Conservation (phyloP, 495 filamentous ascomycete genomes). For the Penicillium arizonense region DNA sequence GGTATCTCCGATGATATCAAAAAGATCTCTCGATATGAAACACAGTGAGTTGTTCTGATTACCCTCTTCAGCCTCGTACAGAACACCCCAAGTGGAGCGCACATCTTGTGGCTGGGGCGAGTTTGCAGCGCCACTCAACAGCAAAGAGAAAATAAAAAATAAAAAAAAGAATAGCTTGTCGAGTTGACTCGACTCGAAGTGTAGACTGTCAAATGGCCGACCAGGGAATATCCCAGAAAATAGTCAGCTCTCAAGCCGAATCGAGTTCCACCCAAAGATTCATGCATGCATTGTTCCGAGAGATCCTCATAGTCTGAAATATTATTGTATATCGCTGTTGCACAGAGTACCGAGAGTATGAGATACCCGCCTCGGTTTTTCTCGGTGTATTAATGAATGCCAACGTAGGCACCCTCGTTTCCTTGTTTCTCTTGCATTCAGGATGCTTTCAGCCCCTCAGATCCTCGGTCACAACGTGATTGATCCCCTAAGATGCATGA, state of each 20-base stretch:
- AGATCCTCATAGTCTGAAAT: constrained; percentile 14
- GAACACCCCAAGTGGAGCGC: constrained; percentile 3
- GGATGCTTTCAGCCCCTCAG: constrained; percentile 2
- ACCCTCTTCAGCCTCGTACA: constrained; percentile 20
- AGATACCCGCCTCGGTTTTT: no score
- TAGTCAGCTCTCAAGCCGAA: constrained; percentile 10
- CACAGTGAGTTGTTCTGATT: not conserved
- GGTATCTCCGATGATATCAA: constrained; percentile 1
- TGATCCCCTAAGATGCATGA: constrained; percentile 33
- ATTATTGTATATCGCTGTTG: not conserved
- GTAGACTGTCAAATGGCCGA: constrained; percentile 9
- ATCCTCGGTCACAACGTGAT: constrained; percentile 30
- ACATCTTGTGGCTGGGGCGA: constrained; percentile 12
- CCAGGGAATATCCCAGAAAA: constrained; percentile 17
- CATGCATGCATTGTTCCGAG: constrained; percentile 15
- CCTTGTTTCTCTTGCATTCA: not conserved
- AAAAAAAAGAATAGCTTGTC: no score
- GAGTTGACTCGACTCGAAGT: no score
- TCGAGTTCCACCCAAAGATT: constrained; percentile 8
- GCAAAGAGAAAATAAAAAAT: not conserved
- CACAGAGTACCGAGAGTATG: not conserved
- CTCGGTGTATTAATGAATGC: no score
- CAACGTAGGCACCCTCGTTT: no score
- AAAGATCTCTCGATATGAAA: not conserved
- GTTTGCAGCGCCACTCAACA: constrained; percentile 11